Conservation (phyloP, 305 asterid species). For the Fraxinus floribunda region DNA sequence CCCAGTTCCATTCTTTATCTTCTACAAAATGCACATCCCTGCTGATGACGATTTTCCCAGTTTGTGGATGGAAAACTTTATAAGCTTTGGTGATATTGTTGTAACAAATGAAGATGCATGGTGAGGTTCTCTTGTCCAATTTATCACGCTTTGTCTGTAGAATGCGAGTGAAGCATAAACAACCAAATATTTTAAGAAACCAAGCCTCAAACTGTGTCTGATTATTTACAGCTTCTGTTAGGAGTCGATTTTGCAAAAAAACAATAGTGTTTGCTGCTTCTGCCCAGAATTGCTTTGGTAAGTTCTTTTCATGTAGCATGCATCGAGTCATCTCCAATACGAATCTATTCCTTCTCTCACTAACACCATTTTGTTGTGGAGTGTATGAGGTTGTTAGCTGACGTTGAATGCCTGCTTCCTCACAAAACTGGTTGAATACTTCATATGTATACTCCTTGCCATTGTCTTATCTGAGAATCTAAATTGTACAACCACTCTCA, state of each 20-base stretch:
- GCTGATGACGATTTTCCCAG: neutral
- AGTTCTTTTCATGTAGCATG: neutral
- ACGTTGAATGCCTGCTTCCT: no score
- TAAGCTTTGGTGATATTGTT: neutral
- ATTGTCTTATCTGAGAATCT: no score
- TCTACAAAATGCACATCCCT: neutral
- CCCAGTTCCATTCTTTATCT: neutral
- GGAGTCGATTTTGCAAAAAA: neutral
- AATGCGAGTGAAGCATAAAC: conserved; percentile 4
- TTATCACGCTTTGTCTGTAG: neutral
- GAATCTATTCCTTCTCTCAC: neutral
- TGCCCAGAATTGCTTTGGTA: neutral
- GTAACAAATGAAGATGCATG: neutral
- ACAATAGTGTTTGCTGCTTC: neutral
- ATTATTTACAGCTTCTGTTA: neutral
- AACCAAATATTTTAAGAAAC: conserved; percentile 9
- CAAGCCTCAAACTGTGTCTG: neutral
- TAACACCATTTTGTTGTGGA: no score
- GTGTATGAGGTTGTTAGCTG: no score
- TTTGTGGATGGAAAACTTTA: conserved; percentile 10
- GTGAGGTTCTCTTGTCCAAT: no score
- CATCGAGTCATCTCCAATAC: neutral
- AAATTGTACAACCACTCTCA: no score
- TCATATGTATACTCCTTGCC: no score
- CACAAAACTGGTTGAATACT: no score